Evolutionary conservation across 2,329 filamentous ascomycete genomes (phyloP).

Genomic region (Fusarium aywerte): DNA sequence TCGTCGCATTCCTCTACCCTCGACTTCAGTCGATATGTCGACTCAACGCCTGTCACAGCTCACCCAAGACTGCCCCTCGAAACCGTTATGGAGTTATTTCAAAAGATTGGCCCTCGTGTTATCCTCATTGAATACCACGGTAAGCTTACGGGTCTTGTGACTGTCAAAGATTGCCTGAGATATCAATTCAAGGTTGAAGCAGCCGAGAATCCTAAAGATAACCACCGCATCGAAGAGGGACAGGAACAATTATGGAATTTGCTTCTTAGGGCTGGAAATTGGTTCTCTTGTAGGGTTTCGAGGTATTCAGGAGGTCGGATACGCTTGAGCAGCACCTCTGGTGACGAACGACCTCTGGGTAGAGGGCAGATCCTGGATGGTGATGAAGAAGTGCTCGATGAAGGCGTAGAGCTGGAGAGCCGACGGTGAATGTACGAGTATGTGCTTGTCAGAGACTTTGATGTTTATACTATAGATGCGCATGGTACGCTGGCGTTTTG

Average conservation of each 20-base stretch:
- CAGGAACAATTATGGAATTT: constrained; percentile 74
- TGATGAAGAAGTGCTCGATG: constrained; percentile 55
- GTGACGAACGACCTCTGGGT: constrained; percentile 53
- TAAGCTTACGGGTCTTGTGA: constrained; percentile 84
- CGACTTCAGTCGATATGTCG: constrained; percentile 88
- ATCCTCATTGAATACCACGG: constrained; percentile 94
- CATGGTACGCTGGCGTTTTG: constrained; percentile 39
- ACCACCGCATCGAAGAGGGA: constrained; percentile 63
- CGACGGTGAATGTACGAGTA: constrained; percentile 41
- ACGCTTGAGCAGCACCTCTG: constrained; percentile 57
- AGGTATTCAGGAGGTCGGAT: constrained; percentile 67
- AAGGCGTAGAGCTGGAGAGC: constrained; percentile 58
- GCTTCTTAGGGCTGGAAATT: constrained; percentile 64
- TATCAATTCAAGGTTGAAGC: constrained; percentile 98
- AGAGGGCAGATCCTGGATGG: constrained; percentile 59
- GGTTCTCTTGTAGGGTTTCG: constrained; percentile 68
- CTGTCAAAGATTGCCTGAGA: constrained; percentile 95
- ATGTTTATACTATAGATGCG: constrained; percentile 27
- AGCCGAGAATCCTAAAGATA: constrained; percentile 76
- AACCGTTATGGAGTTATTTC: constrained; percentile 98
- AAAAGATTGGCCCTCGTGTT: constrained; percentile 94
- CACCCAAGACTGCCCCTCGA: constrained; percentile 92
- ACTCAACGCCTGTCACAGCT: constrained; percentile 87
- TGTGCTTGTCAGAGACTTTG: constrained; percentile 8
- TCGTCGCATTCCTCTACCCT: constrained; percentile 62